Evolutionary conservation across 148 eudicot species (phyloP).

Genomic region (Silene uniflora): DNA sequence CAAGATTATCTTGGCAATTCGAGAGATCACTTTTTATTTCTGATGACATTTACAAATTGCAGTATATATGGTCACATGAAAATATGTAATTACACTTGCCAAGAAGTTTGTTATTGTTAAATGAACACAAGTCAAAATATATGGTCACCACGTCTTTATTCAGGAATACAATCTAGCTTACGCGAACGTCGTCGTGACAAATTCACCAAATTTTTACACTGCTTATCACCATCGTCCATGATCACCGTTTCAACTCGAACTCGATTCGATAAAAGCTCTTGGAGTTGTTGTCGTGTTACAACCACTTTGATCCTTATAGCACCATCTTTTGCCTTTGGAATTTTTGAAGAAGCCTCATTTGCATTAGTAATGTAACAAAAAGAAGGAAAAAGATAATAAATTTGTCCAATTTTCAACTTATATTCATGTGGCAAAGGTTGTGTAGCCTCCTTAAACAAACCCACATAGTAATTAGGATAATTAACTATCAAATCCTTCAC

Average conservation of each 20-base stretch:
- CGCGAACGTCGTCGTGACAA: conserved; percentile 25
- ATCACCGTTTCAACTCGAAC: conserved; percentile 30
- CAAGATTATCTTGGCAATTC: too few species aligned
- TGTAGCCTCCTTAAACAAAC: conserved; percentile 28
- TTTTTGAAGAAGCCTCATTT: neutral
- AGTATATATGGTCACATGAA: too few species aligned
- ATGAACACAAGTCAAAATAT: neutral
- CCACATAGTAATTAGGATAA: conserved; percentile 35
- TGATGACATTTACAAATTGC: too few species aligned
- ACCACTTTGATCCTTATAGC: conserved; percentile 58
- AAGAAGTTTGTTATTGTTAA: neutral
- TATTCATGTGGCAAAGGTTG: conserved; percentile 33
- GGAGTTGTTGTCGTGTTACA: conserved; percentile 59
- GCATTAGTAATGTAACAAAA: neutral
- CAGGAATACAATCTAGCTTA: conserved; percentile 44
- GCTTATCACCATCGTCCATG: conserved; percentile 11
- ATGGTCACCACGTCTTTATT: conserved; percentile 29
- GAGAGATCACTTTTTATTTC: too few species aligned
- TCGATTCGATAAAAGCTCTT: conserved; percentile 35
- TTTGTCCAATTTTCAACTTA: conserved; percentile 23
- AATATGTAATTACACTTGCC: too few species aligned
- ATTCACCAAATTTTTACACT: conserved; percentile 7
- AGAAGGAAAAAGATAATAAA: conserved; percentile 29
- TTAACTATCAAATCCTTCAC: conserved; percentile 30
- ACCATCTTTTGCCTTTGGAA: neutral